phyloP scores from a whole-genome alignment of 257 asterid genomes.

The Solanum virginianum region DNA sequence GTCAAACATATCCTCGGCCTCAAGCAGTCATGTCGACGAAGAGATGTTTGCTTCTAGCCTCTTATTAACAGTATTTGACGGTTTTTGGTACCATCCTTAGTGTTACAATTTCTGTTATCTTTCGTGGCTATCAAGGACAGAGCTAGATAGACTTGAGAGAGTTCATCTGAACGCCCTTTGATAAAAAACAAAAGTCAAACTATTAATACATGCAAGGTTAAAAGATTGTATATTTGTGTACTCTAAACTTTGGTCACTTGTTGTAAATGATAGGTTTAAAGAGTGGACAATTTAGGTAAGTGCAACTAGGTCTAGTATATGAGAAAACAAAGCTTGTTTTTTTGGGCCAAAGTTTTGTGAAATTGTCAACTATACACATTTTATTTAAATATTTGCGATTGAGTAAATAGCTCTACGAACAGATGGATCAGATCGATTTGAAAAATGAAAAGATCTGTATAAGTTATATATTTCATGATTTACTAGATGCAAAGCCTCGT shows the following conservation, averaged over 20 bases:
- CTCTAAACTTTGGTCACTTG: background rate
- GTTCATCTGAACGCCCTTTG: background rate
- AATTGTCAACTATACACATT: background rate
- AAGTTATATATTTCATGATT: too few relatives aligned
- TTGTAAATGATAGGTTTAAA: background rate
- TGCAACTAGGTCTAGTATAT: too few relatives aligned
- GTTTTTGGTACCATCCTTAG: background rate
- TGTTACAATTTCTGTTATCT: background rate
- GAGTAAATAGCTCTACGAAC: too few relatives aligned
- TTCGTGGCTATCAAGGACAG: background rate
- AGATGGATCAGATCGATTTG: too few relatives aligned
- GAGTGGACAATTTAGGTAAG: background rate
- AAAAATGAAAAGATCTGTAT: too few relatives aligned
- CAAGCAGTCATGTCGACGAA: background rate
- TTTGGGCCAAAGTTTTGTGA: background rate
- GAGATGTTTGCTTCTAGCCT: background rate
- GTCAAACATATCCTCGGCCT: rapidly evolving
- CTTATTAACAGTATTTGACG: background rate
- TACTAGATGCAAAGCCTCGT: too few relatives aligned
- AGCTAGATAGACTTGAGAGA: background rate
- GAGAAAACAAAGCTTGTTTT: too few relatives aligned
- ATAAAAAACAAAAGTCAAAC: background rate
- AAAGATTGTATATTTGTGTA: background rate
- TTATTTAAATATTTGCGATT: background rate
- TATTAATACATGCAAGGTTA: background rate